Conservation (phyloP, 164 flowering plant genomes). For the Saururus chinensis region DNA sequence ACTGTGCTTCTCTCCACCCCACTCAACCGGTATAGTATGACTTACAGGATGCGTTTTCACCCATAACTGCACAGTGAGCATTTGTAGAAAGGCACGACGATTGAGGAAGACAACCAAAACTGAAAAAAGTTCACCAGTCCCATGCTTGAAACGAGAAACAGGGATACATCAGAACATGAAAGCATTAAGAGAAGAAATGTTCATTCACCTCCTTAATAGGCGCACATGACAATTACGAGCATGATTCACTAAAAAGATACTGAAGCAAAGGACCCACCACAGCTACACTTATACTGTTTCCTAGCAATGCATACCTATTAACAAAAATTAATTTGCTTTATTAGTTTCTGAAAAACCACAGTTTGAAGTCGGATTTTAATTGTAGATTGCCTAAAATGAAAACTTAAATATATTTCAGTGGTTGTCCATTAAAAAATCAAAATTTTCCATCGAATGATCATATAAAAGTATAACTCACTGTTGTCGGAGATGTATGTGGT, state of each 20-base stretch:
- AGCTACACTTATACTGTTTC: conserved; percentile 88
- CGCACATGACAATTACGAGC: no score
- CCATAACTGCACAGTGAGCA: no score
- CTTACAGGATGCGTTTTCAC: no score
- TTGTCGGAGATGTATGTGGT: conserved; percentile 63
- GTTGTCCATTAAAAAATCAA: not conserved
- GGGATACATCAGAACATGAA: no score
- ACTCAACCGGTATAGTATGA: no score
- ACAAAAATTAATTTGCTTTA: not conserved
- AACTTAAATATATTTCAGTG: not conserved
- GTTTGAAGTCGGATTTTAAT: not conserved
- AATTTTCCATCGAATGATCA: not conserved
- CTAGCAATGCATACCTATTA: conserved; percentile 82
- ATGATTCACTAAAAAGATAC: conserved; percentile 17
- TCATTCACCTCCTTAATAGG: no score
- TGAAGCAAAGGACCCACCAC: conserved; percentile 55
- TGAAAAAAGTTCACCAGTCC: no score
- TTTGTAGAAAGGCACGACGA: no score
- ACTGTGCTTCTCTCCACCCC: no score
- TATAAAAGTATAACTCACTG: conserved; percentile 32
- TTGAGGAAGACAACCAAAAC: no score
- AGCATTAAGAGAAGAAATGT: no score
- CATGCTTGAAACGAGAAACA: no score
- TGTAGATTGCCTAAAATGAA: not conserved
- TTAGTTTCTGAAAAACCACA: not conserved